Evolutionary conservation across 73 alveolate species (phyloP).

Genomic region (Tetrahymena thermophila): DNA sequence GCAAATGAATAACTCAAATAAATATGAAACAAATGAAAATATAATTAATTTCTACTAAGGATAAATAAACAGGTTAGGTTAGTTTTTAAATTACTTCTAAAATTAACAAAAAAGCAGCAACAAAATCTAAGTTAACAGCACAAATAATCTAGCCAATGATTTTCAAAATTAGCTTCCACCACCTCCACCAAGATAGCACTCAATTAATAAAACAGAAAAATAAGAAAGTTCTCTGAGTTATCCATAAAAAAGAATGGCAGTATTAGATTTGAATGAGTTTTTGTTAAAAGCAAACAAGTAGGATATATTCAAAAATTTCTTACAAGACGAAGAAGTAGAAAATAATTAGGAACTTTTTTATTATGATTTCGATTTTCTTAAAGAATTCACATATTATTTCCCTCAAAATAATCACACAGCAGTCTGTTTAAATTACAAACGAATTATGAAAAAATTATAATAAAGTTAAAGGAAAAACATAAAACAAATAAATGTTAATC

Average conservation of each 20-base stretch:
- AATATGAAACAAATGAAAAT: background rate
- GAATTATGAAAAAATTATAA: background rate
- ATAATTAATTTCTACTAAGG: background rate
- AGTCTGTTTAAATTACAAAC: background rate
- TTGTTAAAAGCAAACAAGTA: background rate
- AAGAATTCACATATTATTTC: background rate
- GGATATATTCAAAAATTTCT: background rate
- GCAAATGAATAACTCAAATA: background rate
- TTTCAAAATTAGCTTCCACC: background rate
- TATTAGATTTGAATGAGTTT: background rate
- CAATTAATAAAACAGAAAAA: background rate
- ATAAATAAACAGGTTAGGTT: background rate
- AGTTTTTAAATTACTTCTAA: too few relatives aligned
- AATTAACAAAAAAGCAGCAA: background rate
- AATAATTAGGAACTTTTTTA: background rate
- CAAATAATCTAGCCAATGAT: background rate
- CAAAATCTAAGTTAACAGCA: background rate
- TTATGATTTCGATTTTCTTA: background rate
- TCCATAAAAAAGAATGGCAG: background rate
- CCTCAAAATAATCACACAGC: background rate
- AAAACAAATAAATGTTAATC: background rate
- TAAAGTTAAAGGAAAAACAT: background rate
- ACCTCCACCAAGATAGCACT: background rate
- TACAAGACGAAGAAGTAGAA: background rate
- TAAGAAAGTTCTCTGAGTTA: background rate